Conservation (phyloP, 1,284 basidiomycete species). For the Coniferiporia sulphurascens region DNA sequence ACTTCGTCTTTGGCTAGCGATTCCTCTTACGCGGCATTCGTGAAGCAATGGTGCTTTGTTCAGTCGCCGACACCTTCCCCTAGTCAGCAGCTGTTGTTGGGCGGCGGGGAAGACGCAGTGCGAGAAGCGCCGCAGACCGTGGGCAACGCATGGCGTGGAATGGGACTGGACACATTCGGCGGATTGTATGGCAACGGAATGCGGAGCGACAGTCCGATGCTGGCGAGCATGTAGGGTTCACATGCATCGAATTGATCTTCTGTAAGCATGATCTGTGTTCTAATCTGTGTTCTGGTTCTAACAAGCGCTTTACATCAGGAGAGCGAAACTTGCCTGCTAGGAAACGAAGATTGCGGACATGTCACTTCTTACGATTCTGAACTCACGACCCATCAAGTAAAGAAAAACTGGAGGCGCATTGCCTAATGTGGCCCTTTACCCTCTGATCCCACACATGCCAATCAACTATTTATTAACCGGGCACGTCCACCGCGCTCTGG, state of each 20-base stretch:
- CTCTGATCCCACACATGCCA: background rate
- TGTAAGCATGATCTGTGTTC: background rate
- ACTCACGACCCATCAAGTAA: background rate
- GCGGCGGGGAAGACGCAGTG: too few relatives aligned
- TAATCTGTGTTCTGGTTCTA: background rate
- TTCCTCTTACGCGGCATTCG: conserved; percentile 18
- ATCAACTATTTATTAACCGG: background rate
- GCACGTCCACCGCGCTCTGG: background rate
- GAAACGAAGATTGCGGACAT: background rate
- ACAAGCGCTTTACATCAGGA: background rate
- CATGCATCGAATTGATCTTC: background rate
- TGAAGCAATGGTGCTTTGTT: conserved; percentile 21
- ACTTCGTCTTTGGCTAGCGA: conserved; percentile 12
- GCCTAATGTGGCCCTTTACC: background rate
- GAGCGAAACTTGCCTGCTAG: background rate
- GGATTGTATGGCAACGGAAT: conserved; percentile 15
- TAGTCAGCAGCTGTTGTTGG: background rate
- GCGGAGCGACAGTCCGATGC: conserved; percentile 19
- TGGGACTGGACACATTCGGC: conserved; percentile 8
- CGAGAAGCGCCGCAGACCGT: background rate
- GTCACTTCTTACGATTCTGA: background rate
- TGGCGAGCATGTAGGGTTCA: conserved; percentile 13
- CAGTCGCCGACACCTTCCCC: conserved; percentile 16
- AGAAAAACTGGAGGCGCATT: background rate
- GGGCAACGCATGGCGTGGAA: conserved; percentile 13